These are phyloP conservation scores for Vanrija sp. DNA, from an alignment of 1,284 basidiomycete genomes.

Conservation along the genomic window DNA sequence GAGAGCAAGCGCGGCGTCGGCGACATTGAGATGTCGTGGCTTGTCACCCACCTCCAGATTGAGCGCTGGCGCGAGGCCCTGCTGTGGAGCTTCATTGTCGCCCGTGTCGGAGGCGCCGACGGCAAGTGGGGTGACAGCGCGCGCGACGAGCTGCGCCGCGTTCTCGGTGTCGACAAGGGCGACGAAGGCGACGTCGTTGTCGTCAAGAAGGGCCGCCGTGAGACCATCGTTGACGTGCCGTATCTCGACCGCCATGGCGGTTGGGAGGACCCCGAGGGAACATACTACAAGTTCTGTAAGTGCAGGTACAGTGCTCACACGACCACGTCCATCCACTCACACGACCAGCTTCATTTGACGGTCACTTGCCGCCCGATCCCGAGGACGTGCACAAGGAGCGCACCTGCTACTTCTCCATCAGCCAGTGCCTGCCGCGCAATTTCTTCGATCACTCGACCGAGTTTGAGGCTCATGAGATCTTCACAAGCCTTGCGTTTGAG, in stretches of 20 bases:
- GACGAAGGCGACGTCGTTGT: slow-evolving; percentile 8
- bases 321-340: slow-evolving; percentile 19
- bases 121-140: slow-evolving; percentile 28
- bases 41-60: slow-evolving; percentile 32
- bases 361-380: not conserved
- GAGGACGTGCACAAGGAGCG: not conserved
- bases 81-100: slow-evolving; percentile 39
- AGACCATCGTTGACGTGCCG: slow-evolving; percentile 27
- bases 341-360: slow-evolving; percentile 7
- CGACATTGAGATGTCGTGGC: slow-evolving; percentile 40
- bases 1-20: slow-evolving; percentile 29
- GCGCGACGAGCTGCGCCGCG: slow-evolving; percentile 22
- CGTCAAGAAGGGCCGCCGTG: slow-evolving; percentile 11
- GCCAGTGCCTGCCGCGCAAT: slow-evolving; percentile 27
- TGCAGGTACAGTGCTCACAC: slow-evolving; percentile 16
- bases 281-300: slow-evolving; percentile 12
- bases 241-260: slow-evolving; percentile 17
- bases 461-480: slow-evolving; percentile 27
- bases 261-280: slow-evolving; percentile 27
- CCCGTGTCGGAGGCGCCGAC: slow-evolving; percentile 29
- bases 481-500: slow-evolving; percentile 38
- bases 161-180: slow-evolving; percentile 17
- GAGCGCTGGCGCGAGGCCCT: slow-evolving; percentile 45
- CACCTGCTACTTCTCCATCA: slow-evolving; percentile 27
- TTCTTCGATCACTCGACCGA: slow-evolving; percentile 22